Evolutionary conservation across 176 grass and related monocot species (phyloP), one percentile per base, ranked within the genome.

Genomic region (Musa beccarii): DNA sequence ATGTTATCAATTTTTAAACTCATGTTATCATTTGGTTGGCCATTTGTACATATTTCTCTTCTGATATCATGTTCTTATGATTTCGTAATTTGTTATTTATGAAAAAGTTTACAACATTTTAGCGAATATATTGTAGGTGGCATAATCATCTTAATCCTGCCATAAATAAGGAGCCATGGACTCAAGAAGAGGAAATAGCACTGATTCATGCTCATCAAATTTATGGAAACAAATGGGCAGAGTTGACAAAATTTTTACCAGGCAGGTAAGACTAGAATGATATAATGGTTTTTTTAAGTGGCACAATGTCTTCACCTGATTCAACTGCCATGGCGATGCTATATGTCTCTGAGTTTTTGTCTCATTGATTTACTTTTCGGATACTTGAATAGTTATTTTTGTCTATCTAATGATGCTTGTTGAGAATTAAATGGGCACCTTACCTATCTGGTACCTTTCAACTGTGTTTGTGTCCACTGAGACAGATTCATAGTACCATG

Each of bases 161-260:
- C 77, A 85, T 93, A 81, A 93, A 83, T 51, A 89, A 85, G 79
- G 77, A 87, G 26, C 75, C 68, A 24, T 93, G 87, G 85, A 83
- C 87, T 14, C 78, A 85, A 83, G 69, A 93, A 69, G 87, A 93
- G 78, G 85, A 93, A 73, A 74, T 93, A 69, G 85, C 67, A 81
- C 65, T 93, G 63, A 83, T 93, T 85, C 87, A 77, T 85, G 87
- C 82, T 81, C 83, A 93, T 77, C 90, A 93, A 83, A 78, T 81
- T 70, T 89, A 85, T 79, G 90, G 90, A 81, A 87, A 78, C 34
- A 83, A 89, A 62, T 93, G 87, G 90, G 16, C 54, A 85, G 68
- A 81, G 63, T 81, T 93, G 73, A 79, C 71, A 50, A 89, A 90
- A 75, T 79, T 81, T 85, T 87, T 93, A 54, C 87, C 87, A 51